Percentiles rank a stretch among this genome's conserved stretches.
phyloP scores from a whole-genome alignment of 2,329 filamentous ascomycete genomes.

The Didymella pomorum region DNA sequence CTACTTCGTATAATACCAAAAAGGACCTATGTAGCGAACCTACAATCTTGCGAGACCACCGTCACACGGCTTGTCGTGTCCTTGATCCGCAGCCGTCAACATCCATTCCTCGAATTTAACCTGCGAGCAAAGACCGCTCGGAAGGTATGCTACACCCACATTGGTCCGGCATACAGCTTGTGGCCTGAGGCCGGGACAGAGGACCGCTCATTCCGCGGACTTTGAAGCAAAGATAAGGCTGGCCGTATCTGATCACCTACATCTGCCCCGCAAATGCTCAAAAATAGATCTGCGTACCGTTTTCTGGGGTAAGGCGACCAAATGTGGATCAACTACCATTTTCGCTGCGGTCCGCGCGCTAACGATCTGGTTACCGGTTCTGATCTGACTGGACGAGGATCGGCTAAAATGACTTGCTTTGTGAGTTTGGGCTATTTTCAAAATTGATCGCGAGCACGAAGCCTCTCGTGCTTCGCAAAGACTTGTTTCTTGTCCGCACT shows the following conservation, averaged over 20 bases:
- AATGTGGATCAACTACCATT: constrained; percentile 2
- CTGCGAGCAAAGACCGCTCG: constrained; percentile 14
- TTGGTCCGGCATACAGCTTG: neutral
- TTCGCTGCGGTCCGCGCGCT: constrained; percentile 20
- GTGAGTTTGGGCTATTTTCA: constrained; percentile 9
- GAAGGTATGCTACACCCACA: neutral
- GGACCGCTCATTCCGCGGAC: neutral
- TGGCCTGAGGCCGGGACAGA: constrained; percentile 4
- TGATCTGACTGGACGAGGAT: too few relatives aligned
- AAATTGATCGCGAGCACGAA: constrained; percentile 4
- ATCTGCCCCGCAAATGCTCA: constrained; percentile 8
- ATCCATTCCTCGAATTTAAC: too few relatives aligned
- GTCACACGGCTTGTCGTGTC: too few relatives aligned
- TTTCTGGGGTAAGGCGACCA: constrained; percentile 4
- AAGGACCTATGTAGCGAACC: too few relatives aligned
- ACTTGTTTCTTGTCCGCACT: too few relatives aligned
- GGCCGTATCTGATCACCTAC: neutral
- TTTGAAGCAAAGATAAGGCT: neutral
- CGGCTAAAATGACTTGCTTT: constrained; percentile 10
- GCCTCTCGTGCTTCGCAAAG: neutral
- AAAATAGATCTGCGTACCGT: neutral
- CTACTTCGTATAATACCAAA: too few relatives aligned
- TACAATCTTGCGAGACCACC: too few relatives aligned
- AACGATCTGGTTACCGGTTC: too few relatives aligned
- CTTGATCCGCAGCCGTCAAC: too few relatives aligned